A percentile compares a stretch with the other conserved stretches of the same genome.
phyloP scores from a whole-genome alignment of 2,329 filamentous ascomycete genomes.

The Venturia effusa region DNA sequence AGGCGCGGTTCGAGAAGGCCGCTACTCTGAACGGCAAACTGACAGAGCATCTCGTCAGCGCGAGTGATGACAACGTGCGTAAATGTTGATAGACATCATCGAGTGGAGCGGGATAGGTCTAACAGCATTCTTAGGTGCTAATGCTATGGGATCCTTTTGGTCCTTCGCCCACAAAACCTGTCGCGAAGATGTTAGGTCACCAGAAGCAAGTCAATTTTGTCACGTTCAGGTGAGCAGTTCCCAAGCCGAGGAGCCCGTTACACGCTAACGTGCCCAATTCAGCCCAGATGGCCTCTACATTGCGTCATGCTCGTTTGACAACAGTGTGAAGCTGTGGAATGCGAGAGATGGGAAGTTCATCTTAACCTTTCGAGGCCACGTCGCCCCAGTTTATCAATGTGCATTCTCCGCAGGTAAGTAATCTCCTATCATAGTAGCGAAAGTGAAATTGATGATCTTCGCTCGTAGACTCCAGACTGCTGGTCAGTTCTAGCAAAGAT shows the following conservation, averaged over 20 bases:
- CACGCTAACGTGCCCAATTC: conserved; percentile 37
- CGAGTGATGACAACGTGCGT: conserved; percentile 68
- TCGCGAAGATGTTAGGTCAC: conserved; percentile 83
- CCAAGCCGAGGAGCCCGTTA: background rate
- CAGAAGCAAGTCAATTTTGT: conserved; percentile 97
- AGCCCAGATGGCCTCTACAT: conserved; percentile 82
- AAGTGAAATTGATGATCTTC: background rate
- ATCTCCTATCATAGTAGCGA: too few species aligned
- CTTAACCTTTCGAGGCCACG: conserved; percentile 78
- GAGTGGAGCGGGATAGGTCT: background rate
- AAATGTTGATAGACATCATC: background rate
- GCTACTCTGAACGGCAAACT: conserved; percentile 65
- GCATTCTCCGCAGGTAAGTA: conserved; percentile 59
- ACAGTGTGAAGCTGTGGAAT: conserved; percentile 88
- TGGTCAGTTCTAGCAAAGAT: conserved; percentile 84
- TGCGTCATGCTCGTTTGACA: conserved; percentile 85
- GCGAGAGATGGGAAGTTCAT: conserved; percentile 68
- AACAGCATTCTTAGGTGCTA: conserved; percentile 48
- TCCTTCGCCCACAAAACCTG: conserved; percentile 52
- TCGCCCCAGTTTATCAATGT: conserved; percentile 83
- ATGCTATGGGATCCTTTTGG: conserved; percentile 76
- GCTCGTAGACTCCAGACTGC: conserved; percentile 62
- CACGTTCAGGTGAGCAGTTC: conserved; percentile 26
- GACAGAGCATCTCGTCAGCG: conserved; percentile 76
- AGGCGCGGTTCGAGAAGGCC: conserved; percentile 74